Evolutionary conservation across 768 basidiomycete species (phyloP).

Genomic region (Xerocomus brunneocitrinus): DNA sequence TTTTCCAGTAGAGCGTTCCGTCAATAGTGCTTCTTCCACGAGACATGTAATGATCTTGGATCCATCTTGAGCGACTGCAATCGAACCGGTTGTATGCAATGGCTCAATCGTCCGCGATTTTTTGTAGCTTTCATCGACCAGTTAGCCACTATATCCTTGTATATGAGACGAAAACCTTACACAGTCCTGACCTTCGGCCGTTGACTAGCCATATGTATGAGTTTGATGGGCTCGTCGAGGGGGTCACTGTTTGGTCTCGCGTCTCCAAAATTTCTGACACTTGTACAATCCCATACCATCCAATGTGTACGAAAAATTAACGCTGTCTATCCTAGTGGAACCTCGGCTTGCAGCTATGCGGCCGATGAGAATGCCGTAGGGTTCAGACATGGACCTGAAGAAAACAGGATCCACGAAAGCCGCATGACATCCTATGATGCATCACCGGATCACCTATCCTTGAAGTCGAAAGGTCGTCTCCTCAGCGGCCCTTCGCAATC

Average conservation of each 20-base stretch:
- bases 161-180: slow-evolving; percentile 6
- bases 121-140: slow-evolving; percentile 48
- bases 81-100: slow-evolving; percentile 84
- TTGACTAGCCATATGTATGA: slow-evolving; percentile 21
- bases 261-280: neutral
- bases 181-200: slow-evolving; percentile 46
- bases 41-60: slow-evolving; percentile 80
- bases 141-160: slow-evolving; percentile 6
- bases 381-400: neutral
- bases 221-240: neutral
- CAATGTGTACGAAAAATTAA: too few species aligned
- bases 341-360: too few species aligned
- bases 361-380: neutral
- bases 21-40: slow-evolving; percentile 78
- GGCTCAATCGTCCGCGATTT: slow-evolving; percentile 70
- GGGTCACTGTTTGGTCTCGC: neutral
- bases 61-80: slow-evolving; percentile 76
- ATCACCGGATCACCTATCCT: slow-evolving; percentile 3
- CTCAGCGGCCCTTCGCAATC: slow-evolving; percentile 47
- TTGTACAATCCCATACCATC: too few species aligned
- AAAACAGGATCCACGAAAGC: neutral
- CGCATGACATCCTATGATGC: neutral
- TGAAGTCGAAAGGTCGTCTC: slow-evolving; percentile 39
- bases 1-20: slow-evolving; percentile 68
- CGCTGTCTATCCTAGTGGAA: slow-evolving; percentile 7